Conservation (phyloP, 1,139 yeast genomes). For the Pneumocystis wakefieldiae region DNA sequence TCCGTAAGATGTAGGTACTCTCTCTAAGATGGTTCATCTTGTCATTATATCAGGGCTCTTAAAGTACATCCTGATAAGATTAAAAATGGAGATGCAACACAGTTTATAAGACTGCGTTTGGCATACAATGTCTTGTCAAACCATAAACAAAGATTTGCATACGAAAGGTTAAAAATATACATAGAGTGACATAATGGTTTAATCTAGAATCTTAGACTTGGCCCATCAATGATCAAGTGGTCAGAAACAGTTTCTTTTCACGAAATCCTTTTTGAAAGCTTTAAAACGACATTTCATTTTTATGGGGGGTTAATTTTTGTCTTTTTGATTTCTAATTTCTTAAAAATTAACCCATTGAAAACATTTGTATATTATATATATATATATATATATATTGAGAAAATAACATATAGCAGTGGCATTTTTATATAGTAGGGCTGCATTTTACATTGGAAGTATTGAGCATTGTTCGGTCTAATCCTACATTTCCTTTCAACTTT, state of each 20-base stretch:
- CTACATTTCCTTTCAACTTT: neutral
- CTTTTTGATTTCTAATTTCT: conserved; percentile 14
- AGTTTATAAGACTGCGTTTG: conserved; percentile 19
- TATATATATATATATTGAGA: neutral
- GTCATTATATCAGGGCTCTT: conserved; percentile 1
- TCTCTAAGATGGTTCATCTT: neutral
- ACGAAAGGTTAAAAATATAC: conserved; percentile 20
- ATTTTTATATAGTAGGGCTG: neutral
- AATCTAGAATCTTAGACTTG: conserved; percentile 8
- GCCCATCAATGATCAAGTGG: conserved; percentile 14
- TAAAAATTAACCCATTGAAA: conserved; percentile 15
- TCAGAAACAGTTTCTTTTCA: conserved; percentile 6
- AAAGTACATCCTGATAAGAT: conserved; percentile 26
- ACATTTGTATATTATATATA: neutral
- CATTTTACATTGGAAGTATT: neutral
- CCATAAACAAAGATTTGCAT: conserved; percentile 20
- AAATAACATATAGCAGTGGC: neutral
- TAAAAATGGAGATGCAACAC: conserved; percentile 10
- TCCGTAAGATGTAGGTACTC: conserved; percentile 17
- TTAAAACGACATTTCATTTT: conserved; percentile 13
- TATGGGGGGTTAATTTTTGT: conserved; percentile 16
- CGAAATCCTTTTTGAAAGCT: conserved; percentile 12
- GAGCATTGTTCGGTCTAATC: neutral
- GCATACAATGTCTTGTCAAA: conserved; percentile 22
- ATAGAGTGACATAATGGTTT: neutral